Conservation (phyloP, 371 early-diverging fungal species). For the Mucor sp. region DNA sequence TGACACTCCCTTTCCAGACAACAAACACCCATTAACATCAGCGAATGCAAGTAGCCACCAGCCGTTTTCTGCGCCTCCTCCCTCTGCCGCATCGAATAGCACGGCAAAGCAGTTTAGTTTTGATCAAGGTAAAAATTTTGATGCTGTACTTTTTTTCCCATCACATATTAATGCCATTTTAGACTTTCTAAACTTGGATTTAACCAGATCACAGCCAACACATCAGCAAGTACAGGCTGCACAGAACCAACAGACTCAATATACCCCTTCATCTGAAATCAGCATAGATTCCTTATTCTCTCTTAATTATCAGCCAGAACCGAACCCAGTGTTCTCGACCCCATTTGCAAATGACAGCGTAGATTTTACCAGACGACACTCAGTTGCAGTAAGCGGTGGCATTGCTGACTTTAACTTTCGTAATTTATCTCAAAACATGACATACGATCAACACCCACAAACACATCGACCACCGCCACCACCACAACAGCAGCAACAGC, state of each 20-base stretch:
- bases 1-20: not conserved
- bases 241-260: slow-evolving; percentile 8
- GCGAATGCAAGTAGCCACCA: not conserved
- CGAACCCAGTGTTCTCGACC: not conserved
- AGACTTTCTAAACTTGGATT: slow-evolving; percentile 16
- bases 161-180: not conserved
- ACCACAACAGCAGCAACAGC: not conserved
- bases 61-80: not conserved
- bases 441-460: not conserved
- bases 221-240: slow-evolving; percentile 1
- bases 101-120: slow-evolving; percentile 11
- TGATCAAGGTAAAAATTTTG: slow-evolving; percentile 15
- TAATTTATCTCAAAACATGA: not conserved
- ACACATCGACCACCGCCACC: not conserved
- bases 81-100: not conserved
- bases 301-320: not conserved
- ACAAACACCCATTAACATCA: slow-evolving; percentile 3
- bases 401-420: slow-evolving; percentile 9
- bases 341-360: not conserved
- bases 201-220: slow-evolving; percentile 1
- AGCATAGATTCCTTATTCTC: slow-evolving; percentile 2
- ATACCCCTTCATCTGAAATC: slow-evolving; percentile 17
- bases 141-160: slow-evolving; percentile 1
- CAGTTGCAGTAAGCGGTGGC: slow-evolving; percentile 19
- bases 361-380: slow-evolving; percentile 20